Base-by-base conservation (phyloP, 345 rosid genomes). In the Populus simonii region DNA sequence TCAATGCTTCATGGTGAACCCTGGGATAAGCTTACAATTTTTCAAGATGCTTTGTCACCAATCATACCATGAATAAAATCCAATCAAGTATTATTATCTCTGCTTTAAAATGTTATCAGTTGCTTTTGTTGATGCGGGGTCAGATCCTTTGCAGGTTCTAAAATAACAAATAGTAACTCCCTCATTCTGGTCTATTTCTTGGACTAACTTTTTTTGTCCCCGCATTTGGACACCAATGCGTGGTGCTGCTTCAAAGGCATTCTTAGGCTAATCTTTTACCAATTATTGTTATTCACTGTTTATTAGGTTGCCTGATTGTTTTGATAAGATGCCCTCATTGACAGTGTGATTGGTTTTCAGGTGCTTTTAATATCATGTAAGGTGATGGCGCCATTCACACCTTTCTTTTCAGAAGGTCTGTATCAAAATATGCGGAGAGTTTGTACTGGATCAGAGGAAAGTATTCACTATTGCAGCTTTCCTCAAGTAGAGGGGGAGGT, bases 361-460 rank as follows among this genome's bases (percentile, higher is more conserved):
- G 98, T 96, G 81, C 97, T 96, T 85, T 83, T 92, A 41, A 94
- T 97, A 72, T 88, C 98, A 47, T 94, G 99, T 81, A 92, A 92
- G 86, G 99, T 92, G 82, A 96, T 96, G 99, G 88, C 97, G 62
- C 92, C 98, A 67, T 92, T 96, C 81, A 96, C 99, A n/a, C 99
- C 99, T 8, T 96, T 96, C 89, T 96, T 96, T 79, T 91, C 98
- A 9, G 99, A 96, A 83, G 89, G 87, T 68, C 89, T 96, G 51
- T 96, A 94, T 82, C 99, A 96, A 82, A 96, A 96, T 85, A 79
- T 96, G 92, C 85, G 97, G 66, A 96, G 92, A 89, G 98, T 83
- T 57, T 78, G 83, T 74, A 55, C 83, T 72, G 91, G 89, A 67
- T 86, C 92, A 10, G 97, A 92, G 84, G 97, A 96, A 83, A 92